These are phyloP conservation scores for Juglanconis juglandina DNA, from an alignment of 2,329 filamentous ascomycete genomes.

Conservation along the genomic window DNA sequence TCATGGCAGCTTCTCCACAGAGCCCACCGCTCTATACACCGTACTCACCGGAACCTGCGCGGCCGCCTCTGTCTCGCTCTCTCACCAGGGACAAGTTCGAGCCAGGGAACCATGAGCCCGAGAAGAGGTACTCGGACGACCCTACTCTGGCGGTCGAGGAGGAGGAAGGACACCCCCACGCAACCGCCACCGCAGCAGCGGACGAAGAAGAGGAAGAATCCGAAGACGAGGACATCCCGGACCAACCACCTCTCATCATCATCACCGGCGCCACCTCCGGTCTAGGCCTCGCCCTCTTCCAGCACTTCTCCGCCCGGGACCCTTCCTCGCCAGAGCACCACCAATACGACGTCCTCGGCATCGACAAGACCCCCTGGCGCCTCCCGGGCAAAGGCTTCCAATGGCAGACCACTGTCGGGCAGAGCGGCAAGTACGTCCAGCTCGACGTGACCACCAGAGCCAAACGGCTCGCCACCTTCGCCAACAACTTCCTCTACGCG, in stretches of 20 bases:
- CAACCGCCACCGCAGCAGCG: background rate
- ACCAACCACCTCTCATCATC: slow-evolving; percentile 4
- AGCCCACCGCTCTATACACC: background rate
- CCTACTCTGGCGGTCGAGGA: background rate
- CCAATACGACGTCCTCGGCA: slow-evolving; percentile 23
- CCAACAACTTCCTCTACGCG: slow-evolving; percentile 3
- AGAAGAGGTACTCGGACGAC: background rate
- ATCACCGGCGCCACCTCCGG: slow-evolving; percentile 13
- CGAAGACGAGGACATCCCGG: background rate
- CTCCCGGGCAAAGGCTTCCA: background rate
- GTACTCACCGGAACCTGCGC: background rate
- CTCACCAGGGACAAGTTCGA: background rate
- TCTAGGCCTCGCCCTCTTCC: slow-evolving; percentile 15
- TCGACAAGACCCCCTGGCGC: slow-evolving; percentile 11
- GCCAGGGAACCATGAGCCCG: background rate
- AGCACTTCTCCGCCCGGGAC: slow-evolving; percentile 2
- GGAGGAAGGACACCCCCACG: background rate
- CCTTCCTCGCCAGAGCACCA: slow-evolving; percentile 24
- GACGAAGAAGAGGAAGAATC: background rate
- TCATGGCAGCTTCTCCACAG: background rate
- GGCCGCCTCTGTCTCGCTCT: background rate
- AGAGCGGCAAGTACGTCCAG: slow-evolving; percentile 4
- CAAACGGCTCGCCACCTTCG: slow-evolving; percentile 4
- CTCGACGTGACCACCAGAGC: slow-evolving; percentile 8
- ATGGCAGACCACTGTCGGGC: slow-evolving; percentile 1